A percentile compares a stretch with the other conserved stretches of the same genome.
These are phyloP conservation scores for Vigna hirtella DNA, from an alignment of 306 rosid species.

Conservation along the genomic window DNA sequence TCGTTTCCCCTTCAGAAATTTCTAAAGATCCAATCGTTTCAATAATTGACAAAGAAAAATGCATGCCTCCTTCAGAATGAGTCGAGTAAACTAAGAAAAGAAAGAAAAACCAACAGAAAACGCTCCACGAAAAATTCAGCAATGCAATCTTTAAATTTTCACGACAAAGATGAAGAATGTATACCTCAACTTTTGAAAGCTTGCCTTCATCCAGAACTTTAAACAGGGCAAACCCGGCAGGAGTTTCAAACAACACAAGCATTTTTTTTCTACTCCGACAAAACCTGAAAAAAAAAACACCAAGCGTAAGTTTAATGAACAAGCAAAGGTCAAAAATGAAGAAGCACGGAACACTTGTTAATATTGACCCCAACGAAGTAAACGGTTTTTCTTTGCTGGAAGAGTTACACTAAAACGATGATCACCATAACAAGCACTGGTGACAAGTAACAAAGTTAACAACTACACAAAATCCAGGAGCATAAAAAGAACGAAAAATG, in stretches of 20 bases:
- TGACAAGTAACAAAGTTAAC: neutral
- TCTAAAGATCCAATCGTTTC: neutral
- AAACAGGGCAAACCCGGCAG: slow-evolving; percentile 85
- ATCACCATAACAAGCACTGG: neutral
- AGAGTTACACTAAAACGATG: neutral
- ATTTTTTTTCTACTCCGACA: slow-evolving; percentile 48
- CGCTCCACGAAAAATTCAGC: neutral
- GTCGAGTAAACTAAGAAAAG: neutral
- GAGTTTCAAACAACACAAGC: slow-evolving; percentile 79
- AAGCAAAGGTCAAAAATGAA: neutral
- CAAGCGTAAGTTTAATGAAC: neutral
- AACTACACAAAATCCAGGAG: neutral
- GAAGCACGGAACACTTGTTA: neutral
- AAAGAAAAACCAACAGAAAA: neutral
- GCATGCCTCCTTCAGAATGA: neutral
- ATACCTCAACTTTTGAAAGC: slow-evolving; percentile 80
- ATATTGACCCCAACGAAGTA: neutral
- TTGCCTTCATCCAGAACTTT: slow-evolving; percentile 85
- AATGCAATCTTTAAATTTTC: neutral
- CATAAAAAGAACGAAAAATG: neutral
- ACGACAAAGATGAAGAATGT: neutral
- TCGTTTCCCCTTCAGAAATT: neutral
- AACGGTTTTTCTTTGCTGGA: neutral
- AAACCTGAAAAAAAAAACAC: slow-evolving; percentile 46
- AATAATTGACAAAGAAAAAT: neutral